These are phyloP conservation scores for Alternaria postmessia DNA, from an alignment of 2,329 filamentous ascomycete genomes.

Conservation along the genomic window DNA sequence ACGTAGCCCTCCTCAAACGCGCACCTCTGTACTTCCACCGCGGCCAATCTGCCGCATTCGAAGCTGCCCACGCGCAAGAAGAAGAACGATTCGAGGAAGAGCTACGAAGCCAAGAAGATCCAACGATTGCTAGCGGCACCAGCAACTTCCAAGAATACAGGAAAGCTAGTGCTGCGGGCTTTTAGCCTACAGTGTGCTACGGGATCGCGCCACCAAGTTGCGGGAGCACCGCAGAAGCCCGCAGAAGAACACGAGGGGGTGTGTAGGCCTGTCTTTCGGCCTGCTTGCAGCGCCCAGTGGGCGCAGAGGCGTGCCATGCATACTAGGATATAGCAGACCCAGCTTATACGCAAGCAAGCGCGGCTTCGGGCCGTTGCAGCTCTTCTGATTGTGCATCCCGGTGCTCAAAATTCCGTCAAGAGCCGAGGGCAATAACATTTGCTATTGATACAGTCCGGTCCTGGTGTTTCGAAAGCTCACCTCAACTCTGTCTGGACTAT, in stretches of 20 bases:
- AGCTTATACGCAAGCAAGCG: conserved; percentile 1
- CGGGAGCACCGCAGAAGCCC: neutral
- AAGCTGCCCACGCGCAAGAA: conserved; percentile 51
- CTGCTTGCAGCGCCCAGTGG: neutral
- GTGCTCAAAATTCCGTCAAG: neutral
- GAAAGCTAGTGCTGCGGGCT: conserved; percentile 47
- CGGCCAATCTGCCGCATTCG: conserved; percentile 53
- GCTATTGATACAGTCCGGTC: neutral
- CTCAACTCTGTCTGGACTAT: neutral
- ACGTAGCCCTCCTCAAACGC: conserved; percentile 53
- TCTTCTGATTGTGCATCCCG: neutral
- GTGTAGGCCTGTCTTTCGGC: neutral
- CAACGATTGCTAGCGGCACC: conserved; percentile 28
- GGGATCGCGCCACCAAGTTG: conserved; percentile 6
- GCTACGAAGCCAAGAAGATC: conserved; percentile 41
- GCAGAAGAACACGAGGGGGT: conserved; percentile 1
- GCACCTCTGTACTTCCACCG: conserved; percentile 55
- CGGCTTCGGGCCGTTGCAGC: conserved; percentile 28
- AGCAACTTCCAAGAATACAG: conserved; percentile 58
- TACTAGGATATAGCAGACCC: conserved; percentile 7
- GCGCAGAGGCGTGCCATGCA: neutral
- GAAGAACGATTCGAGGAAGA: conserved; percentile 58
- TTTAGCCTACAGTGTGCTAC: conserved; percentile 24
- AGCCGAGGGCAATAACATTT: neutral
- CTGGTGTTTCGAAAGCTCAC: neutral